Conservation (phyloP, 441 rosid species). For the Dalechampia spathulata region DNA sequence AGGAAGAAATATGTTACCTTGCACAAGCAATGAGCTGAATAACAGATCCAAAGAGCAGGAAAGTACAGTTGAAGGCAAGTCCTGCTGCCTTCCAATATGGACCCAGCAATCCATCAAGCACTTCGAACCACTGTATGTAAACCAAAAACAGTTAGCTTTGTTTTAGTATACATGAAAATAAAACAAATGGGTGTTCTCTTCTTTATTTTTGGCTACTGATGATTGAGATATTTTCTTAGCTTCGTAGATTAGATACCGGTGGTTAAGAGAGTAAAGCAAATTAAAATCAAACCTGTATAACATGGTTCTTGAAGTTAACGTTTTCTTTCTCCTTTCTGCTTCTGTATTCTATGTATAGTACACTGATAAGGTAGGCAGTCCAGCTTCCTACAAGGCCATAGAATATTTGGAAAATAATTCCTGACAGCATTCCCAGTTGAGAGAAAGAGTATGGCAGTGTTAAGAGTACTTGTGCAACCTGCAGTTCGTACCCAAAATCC, state of each 20-base stretch:
- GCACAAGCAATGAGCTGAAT: conserved; percentile 98
- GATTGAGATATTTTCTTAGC: conserved; percentile 8
- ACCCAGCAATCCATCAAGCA: conserved; percentile 94
- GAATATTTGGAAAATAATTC: conserved; percentile 73
- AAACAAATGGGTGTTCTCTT: neutral
- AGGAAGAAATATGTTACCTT: conserved; percentile 33
- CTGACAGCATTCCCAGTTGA: conserved; percentile 91
- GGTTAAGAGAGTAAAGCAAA: neutral
- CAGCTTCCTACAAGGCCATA: conserved; percentile 91
- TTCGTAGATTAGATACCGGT: conserved; percentile 17
- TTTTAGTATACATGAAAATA: neutral
- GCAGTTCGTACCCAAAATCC: neutral
- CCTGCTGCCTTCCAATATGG: conserved; percentile 92
- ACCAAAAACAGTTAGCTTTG: no score
- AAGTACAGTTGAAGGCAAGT: conserved; percentile 96
- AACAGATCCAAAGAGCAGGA: conserved; percentile 95
- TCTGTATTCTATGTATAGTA: conserved; percentile 89
- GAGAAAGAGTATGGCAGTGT: conserved; percentile 95
- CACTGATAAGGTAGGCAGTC: conserved; percentile 98
- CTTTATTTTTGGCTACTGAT: neutral
- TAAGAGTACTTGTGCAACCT: conserved; percentile 96
- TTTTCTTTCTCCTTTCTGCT: conserved; percentile 90
- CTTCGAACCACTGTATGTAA: conserved; percentile 88
- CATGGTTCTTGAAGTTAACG: conserved; percentile 94
- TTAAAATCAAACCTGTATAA: conserved; percentile 60